Base-by-base conservation (phyloP, 2,329 filamentous ascomycete genomes). In the Calonectria pseudoturangicola region DNA sequence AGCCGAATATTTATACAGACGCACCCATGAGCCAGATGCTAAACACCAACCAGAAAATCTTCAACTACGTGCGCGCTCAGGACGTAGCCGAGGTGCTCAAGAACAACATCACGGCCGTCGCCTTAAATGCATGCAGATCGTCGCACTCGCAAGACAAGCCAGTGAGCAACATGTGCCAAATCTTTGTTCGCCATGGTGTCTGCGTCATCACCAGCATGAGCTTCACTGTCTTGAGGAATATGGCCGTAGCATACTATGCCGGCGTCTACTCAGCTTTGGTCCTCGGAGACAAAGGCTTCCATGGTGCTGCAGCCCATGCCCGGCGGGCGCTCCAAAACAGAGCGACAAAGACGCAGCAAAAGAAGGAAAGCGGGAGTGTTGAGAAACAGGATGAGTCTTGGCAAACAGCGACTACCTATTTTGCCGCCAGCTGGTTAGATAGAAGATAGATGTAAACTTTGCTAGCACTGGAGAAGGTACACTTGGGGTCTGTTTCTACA, bases 121-220 rank as follows among this genome's bases (percentile, higher is more conserved):
- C 60, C 21, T 30, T 69, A 21, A 64, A 45, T 33, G 56, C 67
- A 12, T 69, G 67, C 47, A 12, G 39, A 25, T 69, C 67, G 3
- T 51, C 67, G 3, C 64, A 43, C 27, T 25, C n/a, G 3, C 67
- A 69, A 21, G 45, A 47, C n/a, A 54, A n/a, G n/a, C 67, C 45
- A 0, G 5, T 63, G 2, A 69, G 56, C 18, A 69, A 64, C 25
- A 69, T 64, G 56, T 69, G 67, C 16, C 47, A 21, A 10, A 30
- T 64, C 36, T 69, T 69, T 39, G 58, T 56, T 3, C 7, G 43
- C 5, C 41, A 27, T 18, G 67, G 67, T 4, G 41, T 69, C 3
- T 45, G 30, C 3, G 67, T 56, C 21, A 33, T 64, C 33, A 69
- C 67, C 25, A 56, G 67, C 7, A 69, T 69, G 67, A 69, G 48